Evolutionary conservation across 2,329 filamentous ascomycete genomes (phyloP), one percentile per base, ranked within the genome.

Genomic region (Apiospora rasikravindrae): DNA sequence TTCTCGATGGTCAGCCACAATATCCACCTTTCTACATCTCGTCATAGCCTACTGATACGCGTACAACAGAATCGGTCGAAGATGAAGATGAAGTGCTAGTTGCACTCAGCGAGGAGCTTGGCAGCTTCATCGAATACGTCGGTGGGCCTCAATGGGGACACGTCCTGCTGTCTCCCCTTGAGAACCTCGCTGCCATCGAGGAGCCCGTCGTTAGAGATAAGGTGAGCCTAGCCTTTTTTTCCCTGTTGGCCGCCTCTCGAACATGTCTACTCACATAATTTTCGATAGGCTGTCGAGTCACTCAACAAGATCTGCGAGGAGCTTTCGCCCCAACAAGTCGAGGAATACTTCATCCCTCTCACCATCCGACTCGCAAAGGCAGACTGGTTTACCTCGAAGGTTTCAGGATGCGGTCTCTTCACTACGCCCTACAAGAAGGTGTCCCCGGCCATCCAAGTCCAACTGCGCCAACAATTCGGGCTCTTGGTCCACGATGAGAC

Each of bases 331-430:
- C 90, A 94, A 83, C 96, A 99, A 86, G 92, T 98, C 81, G 96
- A 99, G 87, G 94, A 98, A 80, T 94, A 95, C 85, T 98, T 98
- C 86, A 96, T 99, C 78, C 96, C 96, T 74, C 92, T 99, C 80
- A 95, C 95, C 73, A 90, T 97, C 80, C 94, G 96, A 81, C 93
- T 99, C 74, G 97, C 96, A 76, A 99, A 98, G 89, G 96, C 96
- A 84, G 96, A 99, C 86, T 99, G 96, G 96, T 99, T 99, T 84
- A 99, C 96, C 72, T 98, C 96, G 76, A 99, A 98, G 86, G 96
- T 99, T 76, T 99, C 96, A 44, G 96, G 96, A 74, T 98, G 96
- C 76, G 96, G 96, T 75, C 92, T 99, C 75, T 99, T 96, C 87
- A 96, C 94, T 82, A 90, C 92, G 68, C 96, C 96, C 76, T 99